Conservation (phyloP, 2,329 filamentous ascomycete species). For the Furcasterigmium sp. region DNA sequence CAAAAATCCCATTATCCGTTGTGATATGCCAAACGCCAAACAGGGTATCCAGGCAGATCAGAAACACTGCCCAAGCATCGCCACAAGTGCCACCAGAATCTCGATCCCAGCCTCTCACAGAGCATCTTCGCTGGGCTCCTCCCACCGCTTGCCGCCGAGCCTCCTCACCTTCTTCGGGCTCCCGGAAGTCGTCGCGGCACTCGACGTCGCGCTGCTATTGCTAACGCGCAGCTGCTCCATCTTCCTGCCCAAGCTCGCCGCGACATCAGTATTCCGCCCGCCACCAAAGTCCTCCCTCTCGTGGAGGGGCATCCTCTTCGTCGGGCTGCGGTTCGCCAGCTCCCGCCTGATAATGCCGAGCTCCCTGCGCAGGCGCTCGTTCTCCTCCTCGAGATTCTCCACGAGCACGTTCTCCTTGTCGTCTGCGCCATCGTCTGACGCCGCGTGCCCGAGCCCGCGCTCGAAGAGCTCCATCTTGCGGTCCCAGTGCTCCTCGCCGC, state of each 20-base stretch:
- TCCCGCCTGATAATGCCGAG: conserved; percentile 62
- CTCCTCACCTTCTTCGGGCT: conserved; percentile 52
- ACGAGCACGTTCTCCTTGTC: conserved; percentile 59
- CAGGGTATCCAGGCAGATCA: no score
- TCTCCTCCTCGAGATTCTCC: conserved; percentile 65
- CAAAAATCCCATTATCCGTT: no score
- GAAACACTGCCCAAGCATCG: no score
- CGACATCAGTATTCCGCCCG: conserved; percentile 12
- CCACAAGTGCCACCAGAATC: no score
- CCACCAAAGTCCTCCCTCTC: conserved; percentile 44
- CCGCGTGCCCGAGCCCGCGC: conserved; percentile 35
- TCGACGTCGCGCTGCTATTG: conserved; percentile 21
- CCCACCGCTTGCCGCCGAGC: conserved; percentile 43
- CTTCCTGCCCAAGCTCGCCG: conserved; percentile 36
- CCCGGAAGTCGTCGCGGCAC: conserved; percentile 23
- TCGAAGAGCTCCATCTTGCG: conserved; percentile 70
- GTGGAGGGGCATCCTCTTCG: conserved; percentile 49
- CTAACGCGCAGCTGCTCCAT: conserved; percentile 47
- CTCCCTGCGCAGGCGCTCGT: conserved; percentile 62
- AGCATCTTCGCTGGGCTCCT: conserved; percentile 34
- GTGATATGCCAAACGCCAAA: no score
- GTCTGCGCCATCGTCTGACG: conserved; percentile 38
- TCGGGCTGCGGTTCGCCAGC: conserved; percentile 57
- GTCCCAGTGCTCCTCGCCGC: conserved; percentile 80
- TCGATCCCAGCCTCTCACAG: not conserved